A percentile compares a stretch with the other conserved stretches of the same genome.
Evolutionary conservation across 2,329 filamentous ascomycete genomes (phyloP).

Genomic region (Colletotrichum lupini): DNA sequence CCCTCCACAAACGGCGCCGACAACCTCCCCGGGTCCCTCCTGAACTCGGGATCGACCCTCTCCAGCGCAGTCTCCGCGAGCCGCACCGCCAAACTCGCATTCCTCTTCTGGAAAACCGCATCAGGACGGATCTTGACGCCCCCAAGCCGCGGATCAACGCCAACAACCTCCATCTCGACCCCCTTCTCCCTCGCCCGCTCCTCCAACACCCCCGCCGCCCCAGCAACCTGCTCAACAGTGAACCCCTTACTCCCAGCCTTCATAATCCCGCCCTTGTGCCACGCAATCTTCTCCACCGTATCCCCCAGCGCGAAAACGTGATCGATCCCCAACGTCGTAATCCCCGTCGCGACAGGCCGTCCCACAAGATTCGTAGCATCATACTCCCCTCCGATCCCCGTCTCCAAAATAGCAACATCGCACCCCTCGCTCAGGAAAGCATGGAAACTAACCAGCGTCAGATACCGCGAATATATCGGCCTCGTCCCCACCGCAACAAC

Average conservation of each 20-base stretch:
- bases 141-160: conserved; percentile 49
- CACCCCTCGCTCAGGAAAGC: conserved; percentile 82
- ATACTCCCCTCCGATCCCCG: conserved; percentile 93
- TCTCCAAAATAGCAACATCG: conserved; percentile 85
- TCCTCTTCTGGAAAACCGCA: conserved; percentile 67
- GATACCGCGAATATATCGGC: conserved; percentile 91
- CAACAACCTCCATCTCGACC: conserved; percentile 12
- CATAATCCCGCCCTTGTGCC: conserved; percentile 93
- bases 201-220: conserved; percentile 64
- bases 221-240: conserved; percentile 45
- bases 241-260: conserved; percentile 66
- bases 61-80: conserved; percentile 62
- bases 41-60: conserved; percentile 48
- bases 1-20: conserved; percentile 72
- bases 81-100: conserved; percentile 66
- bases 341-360: conserved; percentile 67
- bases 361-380: conserved; percentile 88
- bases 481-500: conserved; percentile 71
- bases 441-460: conserved; percentile 90
- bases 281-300: conserved; percentile 83
- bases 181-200: conserved; percentile 68
- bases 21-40: conserved; percentile 26
- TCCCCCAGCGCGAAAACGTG: conserved; percentile 84
- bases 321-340: conserved; percentile 87
- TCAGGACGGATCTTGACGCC: conserved; percentile 59